Evolutionary conservation across 331 rosid genomes (phyloP), one percentile per base, ranked within the genome.

Genomic region (Prunus yedoensis): DNA sequence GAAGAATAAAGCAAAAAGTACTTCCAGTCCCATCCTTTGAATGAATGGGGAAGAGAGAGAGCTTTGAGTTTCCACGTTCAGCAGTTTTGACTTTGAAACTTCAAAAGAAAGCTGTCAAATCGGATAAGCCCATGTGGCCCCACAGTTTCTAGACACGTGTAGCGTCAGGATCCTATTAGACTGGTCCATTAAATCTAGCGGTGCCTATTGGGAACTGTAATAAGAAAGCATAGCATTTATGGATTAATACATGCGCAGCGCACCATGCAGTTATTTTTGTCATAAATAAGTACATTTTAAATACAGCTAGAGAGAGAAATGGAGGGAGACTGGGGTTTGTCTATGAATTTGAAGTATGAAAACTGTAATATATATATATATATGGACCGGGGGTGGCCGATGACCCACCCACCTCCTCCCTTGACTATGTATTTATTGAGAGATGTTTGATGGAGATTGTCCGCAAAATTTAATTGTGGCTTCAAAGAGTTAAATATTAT

Each of bases 1-100:
- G 27, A 66, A 72, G 20, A 47, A 8, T 35, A 11, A n/a, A 54
- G 77, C 23, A 47, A n/a, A 21, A 12, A 47, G 15, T 6, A 28
- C 28, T 66, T 35, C 41, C 41, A 41, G 66, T 18, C 78, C 66
- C 17, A 11, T 54, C 62, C 57, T 32, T 76, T 54, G 61, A 83
- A 66, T 41, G 52, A 35, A 6, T 35, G 41, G 1, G 41, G 2
- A 35, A 35, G 41, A 6, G 41, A 35, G 41, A 30, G 61, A 25
- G 71, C 7, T 43, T 14, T 3, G 4, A 49, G 68, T 49, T 15
- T 21, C 13, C 51, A 18, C n/a, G 32, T 30, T 30, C 54, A 68
- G 66, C 77, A 21, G 30, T 79, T 35, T 76, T 80, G 87, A 83
- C 84, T 77, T 17, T 43, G 35, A 23, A 60, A 11, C 17, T 66